Evolutionary conservation across 78 protist species (phyloP).

Genomic region (Isochrysis galbana): DNA sequence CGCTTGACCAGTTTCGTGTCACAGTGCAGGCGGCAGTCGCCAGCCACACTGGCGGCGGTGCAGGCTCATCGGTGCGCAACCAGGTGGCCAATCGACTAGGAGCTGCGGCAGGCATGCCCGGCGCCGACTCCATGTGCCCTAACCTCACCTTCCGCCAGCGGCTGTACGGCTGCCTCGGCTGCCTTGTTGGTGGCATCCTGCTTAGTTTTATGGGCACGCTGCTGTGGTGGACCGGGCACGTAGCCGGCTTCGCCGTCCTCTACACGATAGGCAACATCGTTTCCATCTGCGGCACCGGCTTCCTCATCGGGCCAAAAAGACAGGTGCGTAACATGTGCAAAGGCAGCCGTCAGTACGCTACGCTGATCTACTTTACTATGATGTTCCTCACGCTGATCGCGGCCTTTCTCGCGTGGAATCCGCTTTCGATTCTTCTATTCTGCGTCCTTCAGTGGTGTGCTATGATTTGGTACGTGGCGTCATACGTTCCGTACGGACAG

Average conservation of each 20-base stretch:
- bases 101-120: background rate
- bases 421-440: background rate
- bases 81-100: background rate
- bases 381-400: slow-evolving; percentile 19
- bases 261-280: slow-evolving; percentile 45
- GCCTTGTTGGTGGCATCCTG: slow-evolving; percentile 14
- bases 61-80: background rate
- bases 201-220: background rate
- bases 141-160: slow-evolving; percentile 31
- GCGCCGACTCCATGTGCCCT: slow-evolving; percentile 12
- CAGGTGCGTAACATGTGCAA: slow-evolving; percentile 41
- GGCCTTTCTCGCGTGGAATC: background rate
- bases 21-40: background rate
- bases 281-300: background rate
- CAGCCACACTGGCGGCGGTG: background rate
- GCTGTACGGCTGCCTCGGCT: background rate
- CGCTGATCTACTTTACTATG: slow-evolving; percentile 1
- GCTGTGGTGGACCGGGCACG: background rate
- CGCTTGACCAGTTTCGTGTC: background rate
- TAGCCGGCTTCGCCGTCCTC: slow-evolving; percentile 1
- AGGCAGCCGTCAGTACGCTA: background rate
- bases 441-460: slow-evolving; percentile 24
- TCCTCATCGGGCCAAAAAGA: slow-evolving; percentile 41
- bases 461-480: slow-evolving; percentile 44
- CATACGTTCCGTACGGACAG: slow-evolving; percentile 55